Evolutionary conservation across 352 stramenopile species (phyloP), one percentile per base, ranked within the genome.

Genomic region (Phytophthora pini): DNA sequence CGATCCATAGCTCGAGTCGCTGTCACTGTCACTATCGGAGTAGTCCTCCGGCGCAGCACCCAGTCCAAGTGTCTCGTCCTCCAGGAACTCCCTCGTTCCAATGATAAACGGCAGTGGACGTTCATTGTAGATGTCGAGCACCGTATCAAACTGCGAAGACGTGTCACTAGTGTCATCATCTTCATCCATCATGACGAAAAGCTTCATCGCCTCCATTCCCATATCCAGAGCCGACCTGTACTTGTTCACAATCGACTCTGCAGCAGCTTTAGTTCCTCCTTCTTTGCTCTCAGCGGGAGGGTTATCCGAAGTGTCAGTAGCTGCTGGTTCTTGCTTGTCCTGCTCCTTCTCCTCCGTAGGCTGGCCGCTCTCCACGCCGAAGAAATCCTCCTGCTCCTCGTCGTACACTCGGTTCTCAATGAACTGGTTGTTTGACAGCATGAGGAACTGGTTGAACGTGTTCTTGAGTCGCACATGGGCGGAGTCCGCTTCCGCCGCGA

Each of bases 321-420:
- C 55, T 10, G n/a, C 15, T 29, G 50, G 9, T 10, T 62, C 43
- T 11, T 53, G 46, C 12, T 57, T 56, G 0, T 63, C 51, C 7
- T 48, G 29, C 2, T 68, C 56, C 8, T 38, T 20, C 5, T 56
- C 22, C 13, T 56, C 51, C 8, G 10, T 70, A 6, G 9, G 6
- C 31, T 51, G 34, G 5, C 31, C 44, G 3, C 49, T 66, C n/a
- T 77, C 80, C 3, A 66, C 55, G 1, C 64, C 72, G 15, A 83
- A 86, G 41, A 87, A 76, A 63, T 93, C 82, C 17, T 93, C 86
- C 56, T 94, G 87, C 45, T 95, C 87, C 44, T 95, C 86, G 65
- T 95, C 88, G 69, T 95, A 95, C 43, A 96, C 88, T 65, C 88
- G 88, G 65, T 95, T 95, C 64, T 96, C 88, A 41, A 96, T 92